Evolutionary conservation across 148 eudicot species (phyloP), one percentile per base, ranked within the genome.

Genomic region (Selenicereus undatus): DNA sequence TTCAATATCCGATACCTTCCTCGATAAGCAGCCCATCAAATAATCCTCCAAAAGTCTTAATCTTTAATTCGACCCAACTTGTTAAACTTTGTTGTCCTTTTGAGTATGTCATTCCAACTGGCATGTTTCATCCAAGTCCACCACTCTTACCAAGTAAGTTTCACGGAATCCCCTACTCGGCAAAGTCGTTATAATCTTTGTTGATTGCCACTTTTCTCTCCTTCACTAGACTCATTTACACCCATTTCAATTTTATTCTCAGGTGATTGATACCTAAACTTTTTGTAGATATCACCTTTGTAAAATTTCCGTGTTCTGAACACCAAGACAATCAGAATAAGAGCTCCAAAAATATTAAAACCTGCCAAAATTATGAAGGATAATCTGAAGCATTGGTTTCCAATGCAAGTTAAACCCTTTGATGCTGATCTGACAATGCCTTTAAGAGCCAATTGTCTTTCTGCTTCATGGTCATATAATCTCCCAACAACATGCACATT

Each of bases 281-380:
- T 89, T 80, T 85, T 85, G 56, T 89, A 86, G 0, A 89, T 89
- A 71, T 86, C 91, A 13, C 89, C 75, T 14, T 73, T 78, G 62
- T 89, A 89, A 71, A 86, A 89, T 5, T 83, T 35, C 24, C 85
- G 68, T 1, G 91, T 89, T 71, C 91, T 83, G 5, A 74, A 1
- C 71, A 85, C 91, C 75, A 86, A 80, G 12, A 89, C 29, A 0
- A 86, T 6, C 0, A 82, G 79, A 62, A 83, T 70, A 12, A 86
- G 8, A 3, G 78, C 32, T 3, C 88, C 88, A 36, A 89, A 58
- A 20, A 82, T 2, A 5, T 84, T 86, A 3, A 69, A 79, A 0
- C 39, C 74, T 0, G 88, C 52, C n/a, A 86, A 73, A 2, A 86
- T 78, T 11, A 86, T 4, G 78, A 89, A 89, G 1, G 91, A 78